Evolutionary conservation across 306 rosid genomes (phyloP).

Genomic region (Urtica urens): DNA sequence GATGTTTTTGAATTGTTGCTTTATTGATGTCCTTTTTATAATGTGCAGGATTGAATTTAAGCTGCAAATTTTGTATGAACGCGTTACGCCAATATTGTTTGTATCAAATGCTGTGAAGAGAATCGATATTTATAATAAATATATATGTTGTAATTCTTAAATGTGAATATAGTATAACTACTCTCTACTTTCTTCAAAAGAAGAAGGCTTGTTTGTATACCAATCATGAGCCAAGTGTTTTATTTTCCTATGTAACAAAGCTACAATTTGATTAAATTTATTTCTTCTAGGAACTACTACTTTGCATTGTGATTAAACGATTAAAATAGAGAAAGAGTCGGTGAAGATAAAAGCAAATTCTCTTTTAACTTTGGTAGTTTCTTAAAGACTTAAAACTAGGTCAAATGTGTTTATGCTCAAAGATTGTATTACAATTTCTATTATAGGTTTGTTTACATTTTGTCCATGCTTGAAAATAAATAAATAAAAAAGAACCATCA

Average conservation of each 20-base stretch:
- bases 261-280: background rate
- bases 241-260: background rate
- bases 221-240: background rate
- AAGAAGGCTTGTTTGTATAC: too few relatives aligned
- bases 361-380: too few relatives aligned
- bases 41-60: constrained; percentile 21
- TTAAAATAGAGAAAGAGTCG: too few relatives aligned
- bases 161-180: background rate
- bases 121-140: constrained; percentile 5
- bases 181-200: background rate
- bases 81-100: background rate
- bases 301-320: too few relatives aligned
- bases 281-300: background rate
- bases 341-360: too few relatives aligned
- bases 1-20: background rate
- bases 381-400: too few relatives aligned
- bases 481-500: too few relatives aligned
- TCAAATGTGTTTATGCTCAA: too few relatives aligned
- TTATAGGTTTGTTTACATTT: too few relatives aligned
- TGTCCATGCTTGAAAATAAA: too few relatives aligned
- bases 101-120: constrained; percentile 17
- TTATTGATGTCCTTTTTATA: background rate
- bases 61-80: constrained; percentile 26
- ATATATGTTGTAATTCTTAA: constrained; percentile 15
- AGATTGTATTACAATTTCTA: too few relatives aligned